Evolutionary conservation across 2,329 filamentous ascomycete genomes (phyloP).

Genomic region (Sporothrix humicola): DNA sequence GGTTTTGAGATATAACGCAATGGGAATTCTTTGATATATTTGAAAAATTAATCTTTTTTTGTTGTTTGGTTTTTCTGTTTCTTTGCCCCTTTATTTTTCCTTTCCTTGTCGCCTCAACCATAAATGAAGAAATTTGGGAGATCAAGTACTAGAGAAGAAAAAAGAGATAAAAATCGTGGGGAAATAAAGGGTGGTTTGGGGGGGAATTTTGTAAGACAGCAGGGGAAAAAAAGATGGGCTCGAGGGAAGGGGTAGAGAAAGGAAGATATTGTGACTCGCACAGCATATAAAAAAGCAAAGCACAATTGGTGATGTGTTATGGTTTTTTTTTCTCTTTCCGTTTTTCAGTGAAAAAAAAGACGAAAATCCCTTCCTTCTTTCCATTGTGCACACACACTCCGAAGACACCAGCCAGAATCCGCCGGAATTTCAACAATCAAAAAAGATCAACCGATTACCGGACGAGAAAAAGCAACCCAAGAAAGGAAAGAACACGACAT

Average conservation of each 20-base stretch:
- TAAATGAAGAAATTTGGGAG: background rate
- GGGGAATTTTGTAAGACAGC: constrained; percentile 33
- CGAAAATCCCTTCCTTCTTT: constrained; percentile 48
- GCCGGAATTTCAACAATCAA: constrained; percentile 51
- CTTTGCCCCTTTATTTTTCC: constrained; percentile 11
- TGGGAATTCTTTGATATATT: constrained; percentile 29
- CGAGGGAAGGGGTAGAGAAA: constrained; percentile 17
- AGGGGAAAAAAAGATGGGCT: constrained; percentile 16
- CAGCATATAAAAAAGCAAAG: constrained; percentile 30
- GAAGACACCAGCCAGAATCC: constrained; percentile 62
- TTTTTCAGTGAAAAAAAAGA: constrained; percentile 31
- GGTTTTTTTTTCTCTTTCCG: constrained; percentile 32
- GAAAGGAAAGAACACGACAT: constrained; percentile 35
- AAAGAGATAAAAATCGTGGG: constrained; percentile 19
- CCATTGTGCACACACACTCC: constrained; percentile 68
- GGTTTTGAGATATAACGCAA: constrained; percentile 1
- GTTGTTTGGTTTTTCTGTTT: constrained; percentile 8
- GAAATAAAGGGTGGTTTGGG: constrained; percentile 28
- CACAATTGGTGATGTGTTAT: constrained; percentile 25
- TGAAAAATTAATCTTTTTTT: constrained; percentile 28
- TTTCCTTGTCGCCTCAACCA: constrained; percentile 10
- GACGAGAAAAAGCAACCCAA: constrained; percentile 47
- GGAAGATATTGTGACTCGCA: constrained; percentile 33
- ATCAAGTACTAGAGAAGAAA: constrained; percentile 30
- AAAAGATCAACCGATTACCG: constrained; percentile 51